These are phyloP conservation scores for Scedosporium dehoogii DNA, from an alignment of 2,329 filamentous ascomycete species.

Conservation along the genomic window DNA sequence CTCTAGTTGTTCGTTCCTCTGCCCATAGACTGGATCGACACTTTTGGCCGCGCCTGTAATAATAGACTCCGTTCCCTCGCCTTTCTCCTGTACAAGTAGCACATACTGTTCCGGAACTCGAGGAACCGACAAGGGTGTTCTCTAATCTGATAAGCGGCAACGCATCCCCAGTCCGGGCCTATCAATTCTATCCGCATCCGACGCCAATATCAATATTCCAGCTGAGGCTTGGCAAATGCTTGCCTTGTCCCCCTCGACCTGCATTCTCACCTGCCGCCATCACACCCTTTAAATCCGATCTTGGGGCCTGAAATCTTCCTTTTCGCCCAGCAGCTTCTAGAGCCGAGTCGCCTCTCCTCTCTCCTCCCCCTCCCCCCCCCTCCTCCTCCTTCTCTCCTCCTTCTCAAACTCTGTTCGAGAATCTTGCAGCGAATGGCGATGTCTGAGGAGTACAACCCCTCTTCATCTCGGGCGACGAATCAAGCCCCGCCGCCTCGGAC, in stretches of 20 bases:
- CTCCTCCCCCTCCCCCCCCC: background rate
- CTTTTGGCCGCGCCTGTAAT: background rate
- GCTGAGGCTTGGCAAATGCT: background rate
- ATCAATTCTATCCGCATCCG: background rate
- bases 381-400: background rate
- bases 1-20: background rate
- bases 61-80: background rate
- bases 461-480: conserved; percentile 1
- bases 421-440: conserved; percentile 3
- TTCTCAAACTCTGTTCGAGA: background rate
- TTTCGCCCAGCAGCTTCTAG: background rate
- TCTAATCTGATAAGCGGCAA: background rate
- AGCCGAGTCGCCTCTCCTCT: background rate
- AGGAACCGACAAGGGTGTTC: background rate
- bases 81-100: background rate
- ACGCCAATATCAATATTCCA: background rate
- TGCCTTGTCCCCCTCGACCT: background rate
- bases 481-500: background rate
- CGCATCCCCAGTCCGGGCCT: background rate
- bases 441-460: conserved; percentile 4
- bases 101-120: background rate
- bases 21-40: background rate
- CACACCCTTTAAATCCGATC: background rate
- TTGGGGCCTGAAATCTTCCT: background rate
- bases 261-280: background rate